Evolutionary conservation across 2,329 filamentous ascomycete species (phyloP), one percentile per base, ranked within the genome.

Genomic region (Acephala macrosclerotiorum): DNA sequence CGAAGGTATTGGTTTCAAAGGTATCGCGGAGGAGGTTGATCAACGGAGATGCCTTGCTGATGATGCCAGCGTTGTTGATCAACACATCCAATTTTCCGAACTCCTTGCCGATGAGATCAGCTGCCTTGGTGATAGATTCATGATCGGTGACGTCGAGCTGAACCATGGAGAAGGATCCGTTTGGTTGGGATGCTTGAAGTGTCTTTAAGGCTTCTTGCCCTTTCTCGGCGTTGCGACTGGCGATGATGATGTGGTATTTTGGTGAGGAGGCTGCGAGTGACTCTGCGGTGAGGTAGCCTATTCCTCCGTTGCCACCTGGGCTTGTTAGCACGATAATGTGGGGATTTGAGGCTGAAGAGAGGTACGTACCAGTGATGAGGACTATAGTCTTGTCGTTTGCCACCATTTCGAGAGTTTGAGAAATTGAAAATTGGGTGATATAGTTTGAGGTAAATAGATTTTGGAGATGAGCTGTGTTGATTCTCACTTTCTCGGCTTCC

Each of bases 281-380:
- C 1, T 71, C 71, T 16, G 77, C 75, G 0, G 80, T 75, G 51
- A 80, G 78, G 0, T 77, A 75, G 0, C 80, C 80, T 0, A 82
- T 72, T 2, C 81, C 81, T 0, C 70, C 72, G 60, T 82, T 83
- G 4, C 78, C 76, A 1, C 81, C 81, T 0, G 79, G 3, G 11
- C 20, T 8, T 51, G 49, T 61, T 45, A 61, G 65, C 6, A 33
- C 3, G n/a, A 45, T 22, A 3, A 14, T 51, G 47, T 57, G 11
- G 20, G 58, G 5, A 33, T 4, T 33, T 29, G 35, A 9, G 38
- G n/a, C n/a, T n/a, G n/a, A 25, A 33, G 22, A 25, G 29, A n/a
- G 33, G 16, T 14, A 25, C 49, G 20, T 53, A 69, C 68, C 68
- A 6, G 68, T 69, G 35, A 69, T 67, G 3, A 69, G 38, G 22